Conservation (phyloP, 352 stramenopile species). For the Globisporangium perplexum region DNA sequence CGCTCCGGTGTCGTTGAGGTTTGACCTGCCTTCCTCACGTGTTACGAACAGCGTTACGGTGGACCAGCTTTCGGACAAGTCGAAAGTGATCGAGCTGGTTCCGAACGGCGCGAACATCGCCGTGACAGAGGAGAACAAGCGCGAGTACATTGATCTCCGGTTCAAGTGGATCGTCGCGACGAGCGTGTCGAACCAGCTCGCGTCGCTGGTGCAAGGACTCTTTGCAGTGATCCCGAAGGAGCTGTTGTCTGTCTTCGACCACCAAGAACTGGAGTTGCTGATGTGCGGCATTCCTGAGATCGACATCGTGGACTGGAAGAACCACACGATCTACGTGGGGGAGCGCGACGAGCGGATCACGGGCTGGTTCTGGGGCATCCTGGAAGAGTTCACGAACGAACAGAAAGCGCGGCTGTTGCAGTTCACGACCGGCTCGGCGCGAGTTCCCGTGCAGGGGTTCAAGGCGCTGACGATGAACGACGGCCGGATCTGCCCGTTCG, state of each 20-base stretch:
- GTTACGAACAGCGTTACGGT: constrained; percentile 46
- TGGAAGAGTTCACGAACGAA: constrained; percentile 91
- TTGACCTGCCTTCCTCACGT: neutral
- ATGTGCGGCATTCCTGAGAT: constrained; percentile 98
- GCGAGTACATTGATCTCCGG: constrained; percentile 93
- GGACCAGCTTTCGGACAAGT: constrained; percentile 64
- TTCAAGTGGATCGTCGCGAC: constrained; percentile 84
- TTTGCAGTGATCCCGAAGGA: constrained; percentile 95
- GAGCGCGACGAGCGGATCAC: constrained; percentile 88
- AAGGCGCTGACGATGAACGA: constrained; percentile 88
- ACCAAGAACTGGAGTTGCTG: constrained; percentile 96
- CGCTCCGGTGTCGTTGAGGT: neutral
- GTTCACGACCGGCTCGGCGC: constrained; percentile 96
- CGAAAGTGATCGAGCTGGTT: constrained; percentile 92
- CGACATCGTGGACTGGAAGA: constrained; percentile 94
- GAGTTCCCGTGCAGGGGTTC: constrained; percentile 89
- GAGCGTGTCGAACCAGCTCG: constrained; percentile 86
- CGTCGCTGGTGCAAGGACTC: constrained; percentile 93
- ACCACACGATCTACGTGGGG: constrained; percentile 95
- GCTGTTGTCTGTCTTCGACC: constrained; percentile 94
- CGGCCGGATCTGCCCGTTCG: constrained; percentile 81
- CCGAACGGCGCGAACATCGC: constrained; percentile 91
- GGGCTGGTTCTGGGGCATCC: constrained; percentile 97
- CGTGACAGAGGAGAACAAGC: constrained; percentile 97
- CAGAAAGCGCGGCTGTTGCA: constrained; percentile 96